Evolutionary conservation across 1,139 yeast genomes (phyloP).

Genomic region (Yamadazyma oceani): DNA sequence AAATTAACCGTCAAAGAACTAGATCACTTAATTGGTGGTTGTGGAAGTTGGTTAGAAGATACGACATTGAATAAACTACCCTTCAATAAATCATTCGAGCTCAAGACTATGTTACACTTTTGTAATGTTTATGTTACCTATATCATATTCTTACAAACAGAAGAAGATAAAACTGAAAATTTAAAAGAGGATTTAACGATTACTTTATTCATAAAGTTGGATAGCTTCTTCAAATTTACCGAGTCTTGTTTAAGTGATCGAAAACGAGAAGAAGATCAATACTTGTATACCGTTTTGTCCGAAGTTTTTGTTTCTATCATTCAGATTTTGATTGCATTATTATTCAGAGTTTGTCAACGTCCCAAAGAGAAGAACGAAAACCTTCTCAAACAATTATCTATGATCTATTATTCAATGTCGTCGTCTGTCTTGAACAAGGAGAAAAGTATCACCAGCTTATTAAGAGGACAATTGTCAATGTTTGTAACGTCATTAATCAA

Average conservation of each 20-base stretch:
- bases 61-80: slow-evolving; percentile 18
- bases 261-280: slow-evolving; percentile 20
- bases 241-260: slow-evolving; percentile 9
- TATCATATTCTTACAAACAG: slow-evolving; percentile 36
- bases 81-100: slow-evolving; percentile 25
- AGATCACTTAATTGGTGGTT: slow-evolving; percentile 24
- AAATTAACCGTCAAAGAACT: slow-evolving; percentile 25
- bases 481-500: slow-evolving; percentile 15
- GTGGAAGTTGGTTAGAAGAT: slow-evolving; percentile 29
- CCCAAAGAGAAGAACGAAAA: slow-evolving; percentile 14
- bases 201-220: slow-evolving; percentile 13
- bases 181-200: slow-evolving; percentile 24
- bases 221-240: slow-evolving; percentile 14
- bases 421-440: slow-evolving; percentile 9
- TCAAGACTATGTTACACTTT: slow-evolving; percentile 28
- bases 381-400: slow-evolving; percentile 14
- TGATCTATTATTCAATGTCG: slow-evolving; percentile 12
- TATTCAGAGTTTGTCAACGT: slow-evolving; percentile 26
- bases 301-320: slow-evolving; percentile 34
- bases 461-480: slow-evolving; percentile 20
- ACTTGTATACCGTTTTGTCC: slow-evolving; percentile 27
- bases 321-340: slow-evolving; percentile 38
- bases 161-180: slow-evolving; percentile 26
- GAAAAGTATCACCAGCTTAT: slow-evolving; percentile 12
- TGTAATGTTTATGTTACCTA: slow-evolving; percentile 32